Evolutionary conservation across 345 rosid genomes (phyloP), one percentile per base, ranked within the genome.

Genomic region (Alliaria petiolata): DNA sequence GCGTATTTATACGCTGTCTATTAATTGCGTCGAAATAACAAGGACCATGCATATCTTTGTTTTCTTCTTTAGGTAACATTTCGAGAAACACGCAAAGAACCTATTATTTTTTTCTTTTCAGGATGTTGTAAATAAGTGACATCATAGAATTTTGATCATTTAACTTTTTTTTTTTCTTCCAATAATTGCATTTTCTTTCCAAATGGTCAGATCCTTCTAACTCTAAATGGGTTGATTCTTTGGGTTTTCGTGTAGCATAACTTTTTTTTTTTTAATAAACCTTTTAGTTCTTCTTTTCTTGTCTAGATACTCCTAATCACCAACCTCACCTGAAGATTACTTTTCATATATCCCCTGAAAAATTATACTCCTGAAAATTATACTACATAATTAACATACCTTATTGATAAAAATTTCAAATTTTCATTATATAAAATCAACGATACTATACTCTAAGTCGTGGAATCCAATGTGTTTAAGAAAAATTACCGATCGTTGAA

Each of bases 51-150:
- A n/a, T 74, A 67, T 49, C 22, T 49, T 74, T 40, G 50, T 51
- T 75, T 61, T 52, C 74, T 75, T 75, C 35, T 75, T 75, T 61
- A 44, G 69, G 79, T 75, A 75, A 61, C 51, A 61, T 44, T 50
- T 67, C 50, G 64, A 67, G 69, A 67, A 44, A 26, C 79, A 75
- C 79, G 69, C 74, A 61, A 75, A 52, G 58, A 61, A 67, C 51
- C n/a, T n/a, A 58, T 67, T 22, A 16, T 3, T 15, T 34, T 26
- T 58, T 8, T 59, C 4, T 38, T 62, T 60, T 13, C 67, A 49
- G 44, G 33, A 73, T 65, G 44, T 49, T 73, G 39, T 40, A 5
- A 46, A 57, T 26, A 52, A 40, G 55, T 75, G 73, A 60, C 73
- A 67, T 52, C 62, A 67, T 40, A 40, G 5, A 57, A 33, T 11